Base-by-base conservation (phyloP, 192 early-diverging fungal species). In the Linnemannia hyalina region DNA sequence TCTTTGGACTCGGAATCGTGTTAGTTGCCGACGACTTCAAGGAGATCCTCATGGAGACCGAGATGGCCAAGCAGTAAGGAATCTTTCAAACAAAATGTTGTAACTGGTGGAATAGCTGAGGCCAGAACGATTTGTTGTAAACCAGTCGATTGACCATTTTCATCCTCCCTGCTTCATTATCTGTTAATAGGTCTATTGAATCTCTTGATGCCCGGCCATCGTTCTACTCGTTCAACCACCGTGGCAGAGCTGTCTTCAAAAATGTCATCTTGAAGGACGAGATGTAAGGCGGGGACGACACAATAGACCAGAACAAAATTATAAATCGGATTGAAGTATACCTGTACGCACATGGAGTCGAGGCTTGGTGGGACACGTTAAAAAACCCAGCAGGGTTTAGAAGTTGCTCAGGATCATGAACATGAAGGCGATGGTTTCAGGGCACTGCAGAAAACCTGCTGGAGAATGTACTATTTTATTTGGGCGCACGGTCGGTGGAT, bases 31-130 rank as follows among this genome's bases (percentile, higher is more conserved):
- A 89, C 68, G 82, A 90, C 40, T 91, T 93, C 74, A 92, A 93
- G 74, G 82, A 89, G 41, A 92, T 93, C 49, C 79, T 91, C 23
- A 92, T 93, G 90, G 90, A 93, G 63, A 89, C 82, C 13, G 92
- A 93, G 74, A 91, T 93, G 88, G 88, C 87, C 23, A 93, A 92
- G 79, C 82, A 90, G 92, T 93, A 92, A 82, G 89, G 70, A 74
- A n/a, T 23, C 22, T 35, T 35, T 71, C 38, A 35, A n/a, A 42
- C 44, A 40, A 29, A n/a, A 49, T 68, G 6, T 77, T 4, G 8
- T 40, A 40, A 40, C 38, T 40, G 38, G 38, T 40, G 6, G 1
- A 40, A 40, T 40, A 3, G 38, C 38, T 40, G 38, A 40, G 3
- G 38, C 6, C 38, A 40, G 38, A 5, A 6, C 4, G 3, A 40